Base-by-base conservation (phyloP, 345 rosid species). In the Sisymbrium irio region DNA sequence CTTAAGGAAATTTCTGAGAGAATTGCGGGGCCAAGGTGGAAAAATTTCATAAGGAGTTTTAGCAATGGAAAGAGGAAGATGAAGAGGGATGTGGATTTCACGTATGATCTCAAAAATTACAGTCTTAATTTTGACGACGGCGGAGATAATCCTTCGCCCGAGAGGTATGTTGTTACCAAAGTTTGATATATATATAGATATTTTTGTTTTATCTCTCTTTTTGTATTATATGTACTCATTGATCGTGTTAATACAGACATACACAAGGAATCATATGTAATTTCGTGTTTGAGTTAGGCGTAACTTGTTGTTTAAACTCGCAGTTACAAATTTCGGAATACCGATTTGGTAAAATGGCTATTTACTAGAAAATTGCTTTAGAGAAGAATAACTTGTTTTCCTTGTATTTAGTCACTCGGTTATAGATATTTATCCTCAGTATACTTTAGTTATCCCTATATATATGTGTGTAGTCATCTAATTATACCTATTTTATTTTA, bases 121-220 rank as follows among this genome's bases (percentile, higher is more conserved):
- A 85, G 82, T 15, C 86, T 90, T n/a, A 90, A 92, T 62, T 90
- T 92, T 49, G 95, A 92, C 20, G 85, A 86, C 50, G 92, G 88
- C 28, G 65, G 77, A 0, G 65, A 47, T 22, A 71, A 66, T 62
- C 69, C 33, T 68, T 86, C 86, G 32, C 80, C 81, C 20, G 73
- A 78, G 44, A 78, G 89, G 64, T 82, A 56, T 79, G 80, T 58
- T 61, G 62, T 56, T 1, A 64, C 30, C 0, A 55, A 70, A 56
- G 61, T 64, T 57, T 69, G 35, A 64, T 46, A 11, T 10, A 11
- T 62, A 64, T 46, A 11, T 10, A 11, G 54, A 64, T 46, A 11
- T 14, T 22, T 62, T 33, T 12, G 12, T 17, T 8, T 9, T 2
- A 1, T 13, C 13, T 27, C 0, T 5, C 6, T 7, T 54, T 40